Base-by-base conservation (phyloP, 371 early-diverging fungal genomes). In the Mucor piriformis region DNA sequence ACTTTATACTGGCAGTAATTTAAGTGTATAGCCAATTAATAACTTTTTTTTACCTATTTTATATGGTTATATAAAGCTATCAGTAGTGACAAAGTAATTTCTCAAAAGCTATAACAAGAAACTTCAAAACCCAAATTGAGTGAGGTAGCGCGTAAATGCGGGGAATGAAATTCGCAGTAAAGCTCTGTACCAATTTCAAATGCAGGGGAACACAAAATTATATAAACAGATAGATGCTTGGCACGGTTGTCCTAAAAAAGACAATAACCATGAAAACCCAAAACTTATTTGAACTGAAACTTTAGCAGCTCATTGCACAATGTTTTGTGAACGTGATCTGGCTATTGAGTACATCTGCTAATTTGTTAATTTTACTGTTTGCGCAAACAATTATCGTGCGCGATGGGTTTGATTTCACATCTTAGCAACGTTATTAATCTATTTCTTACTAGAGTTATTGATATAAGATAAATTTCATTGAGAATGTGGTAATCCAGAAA, bases 171-270 rank as follows among this genome's bases (percentile, higher is more conserved):
- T n/a, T 13, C 37, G 29, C 29, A 29, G 29, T 29, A 29, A 29
- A 29, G 29, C 29, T 6, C 29, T 29, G 29, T 3, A 18, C 3
- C n/a, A 6, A 25, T 11, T 12, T 38, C 37, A 18, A 42, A 20
- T 29, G 25, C 40, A 24, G 40, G 54, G 54, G 43, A 42, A 16
- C 43, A 54, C 54, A 54, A 16, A 42, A 54, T 11, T 2, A 15
- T 43, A 50, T 50, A 34, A 32, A n/a, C 8, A 35, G 50, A 49
- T 3, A 42, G 15, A 15, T 13, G 24, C 43, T 43, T 54, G 54
- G 53, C 38, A 24, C 24, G 40, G 40, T 21, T 24, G 25, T 16
- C 54, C 43, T 8, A 54, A 54, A 20, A 3, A n/a, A n/a, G 54
- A 29, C 32, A 54, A 43, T 29, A 2, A 42, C 11, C 43, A 43